Base-by-base conservation (phyloP, 1,139 yeast genomes). In the Chernovozyma aurita region DNA sequence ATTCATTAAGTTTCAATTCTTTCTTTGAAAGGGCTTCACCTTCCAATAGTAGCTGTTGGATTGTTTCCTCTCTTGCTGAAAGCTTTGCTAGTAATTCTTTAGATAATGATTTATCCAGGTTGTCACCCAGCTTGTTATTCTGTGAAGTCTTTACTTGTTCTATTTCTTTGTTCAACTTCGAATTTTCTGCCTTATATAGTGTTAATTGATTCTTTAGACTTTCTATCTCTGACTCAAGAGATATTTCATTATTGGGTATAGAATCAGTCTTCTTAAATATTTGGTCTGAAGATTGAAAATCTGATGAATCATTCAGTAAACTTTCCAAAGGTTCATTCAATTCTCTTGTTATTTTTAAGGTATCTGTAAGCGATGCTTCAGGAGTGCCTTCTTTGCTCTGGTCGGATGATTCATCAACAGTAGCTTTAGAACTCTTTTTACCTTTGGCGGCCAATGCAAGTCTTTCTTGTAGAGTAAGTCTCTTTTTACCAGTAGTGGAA, bases 391-490 rank as follows among this genome's bases (percentile, higher is more conserved):
- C 33, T 24, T 31, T 21, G 28, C 33, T 31, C n/a, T 30, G 32
- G 14, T 28, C 31, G 7, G 17, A 28, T 6, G 21, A 18, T 22
- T 31, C 17, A 22, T 24, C 21, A 14, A 12, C 9, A 13, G 29
- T 28, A 4, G 31, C 4, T 14, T 17, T 30, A 12, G 26, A 41
- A 33, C 49, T 55, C 34, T 56, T 58, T 32, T 63, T 70, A 3
- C 74, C 67, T 47, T 76, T 77, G 4, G 90, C 88, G 1, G 96
- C 96, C 47, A 80, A 60, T 1, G 94, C 94, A 39, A 87, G 65
- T 44, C 96, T 65, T 50, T 87, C 95, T 51, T 86, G 90, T 48
- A 85, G 63, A 0, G 94, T 74, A 31, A 83, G 61, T 46, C 85
- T 66, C 47, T 78, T 77, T 43, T 57, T 60, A 26, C 14, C 8